A percentile compares a stretch with the other conserved stretches of the same genome.
Conservation (phyloP, 768 basidiomycete genomes). For the Hypholoma sublateritium region DNA sequence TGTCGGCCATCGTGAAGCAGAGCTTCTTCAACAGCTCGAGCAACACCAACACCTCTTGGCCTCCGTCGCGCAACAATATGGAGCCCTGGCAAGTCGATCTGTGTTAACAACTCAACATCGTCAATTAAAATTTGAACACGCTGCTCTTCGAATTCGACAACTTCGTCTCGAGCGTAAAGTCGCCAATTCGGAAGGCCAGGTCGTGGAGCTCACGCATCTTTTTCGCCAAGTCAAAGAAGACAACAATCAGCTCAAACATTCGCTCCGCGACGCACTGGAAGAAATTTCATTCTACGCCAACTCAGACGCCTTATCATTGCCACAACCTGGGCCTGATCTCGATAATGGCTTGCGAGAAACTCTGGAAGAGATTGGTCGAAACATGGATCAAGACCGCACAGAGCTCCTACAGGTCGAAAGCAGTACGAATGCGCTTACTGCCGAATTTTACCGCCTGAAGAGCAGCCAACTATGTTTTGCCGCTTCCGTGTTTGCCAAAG, state of each 20-base stretch:
- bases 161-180: conserved; percentile 67
- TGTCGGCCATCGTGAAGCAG: conserved; percentile 40
- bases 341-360: background rate
- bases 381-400: conserved; percentile 16
- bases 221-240: conserved; percentile 58
- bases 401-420: conserved; percentile 6
- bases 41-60: conserved; percentile 45
- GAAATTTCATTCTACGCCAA: conserved; percentile 30
- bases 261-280: conserved; percentile 31
- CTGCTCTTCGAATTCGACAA: conserved; percentile 35
- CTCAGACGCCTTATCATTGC: conserved; percentile 1
- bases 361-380: conserved; percentile 20
- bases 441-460: conserved; percentile 36
- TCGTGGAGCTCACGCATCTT: conserved; percentile 60
- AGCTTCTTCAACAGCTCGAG: conserved; percentile 49
- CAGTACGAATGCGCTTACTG: conserved; percentile 18
- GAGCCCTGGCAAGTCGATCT: conserved; percentile 43
- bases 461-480: conserved; percentile 34
- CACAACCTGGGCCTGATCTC: background rate
- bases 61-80: conserved; percentile 55
- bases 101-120: conserved; percentile 36
- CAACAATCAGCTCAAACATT: conserved; percentile 41
- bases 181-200: conserved; percentile 66
- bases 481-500: conserved; percentile 26
- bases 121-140: conserved; percentile 39